Evolutionary conservation across 176 grass and related monocot species (phyloP), one percentile per base, ranked within the genome.

Genomic region (Triticum monococcum): DNA sequence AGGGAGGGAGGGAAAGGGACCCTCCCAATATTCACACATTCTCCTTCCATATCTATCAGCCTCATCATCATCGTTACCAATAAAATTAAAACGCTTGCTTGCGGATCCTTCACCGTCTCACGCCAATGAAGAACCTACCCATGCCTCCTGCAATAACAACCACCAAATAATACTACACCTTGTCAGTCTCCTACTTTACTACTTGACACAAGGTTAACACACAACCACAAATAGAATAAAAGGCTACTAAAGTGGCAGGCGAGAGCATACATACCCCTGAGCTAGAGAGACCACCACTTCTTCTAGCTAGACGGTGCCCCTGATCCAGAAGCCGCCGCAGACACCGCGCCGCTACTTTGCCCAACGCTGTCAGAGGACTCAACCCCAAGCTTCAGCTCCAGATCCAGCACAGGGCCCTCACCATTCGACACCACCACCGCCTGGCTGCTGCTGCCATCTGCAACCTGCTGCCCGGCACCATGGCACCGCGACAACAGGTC

Each of bases 401-500:
- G 13, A 33, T 84, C 54, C 54, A 57, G 38, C 8, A 22, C 25
- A 57, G 18, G 23, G 11, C 69, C 62, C 50, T 84, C 64, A 10
- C 68, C 72, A 64, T 24, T 81, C 25, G 89, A 62, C n/a, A 70
- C 26, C 30, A 75, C 46, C 82, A 85, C 71, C 23, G 26, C 54
- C 54, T 57, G 23, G 36, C 60, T 65, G 67, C 65, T 41, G 12
- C 65, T 23, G 64, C 26, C 13, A 57, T 57, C 54, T 22, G 18
- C 18, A 83, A 28, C 68, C 32, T 68, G 77, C 32, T 68, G 77
- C 24, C 73, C 85, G 64, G 79, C 83, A 1, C 17, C 45, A 10
- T 38, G 57, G 67, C 40, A 83, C 70, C 7, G 83, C 28, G 77
- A 92, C 9, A 12, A 43, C 43, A 95, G 37, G 65, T 92, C 93